Base-by-base conservation (phyloP, 2,329 filamentous ascomycete genomes). In the Gaeumannomyces tritici region DNA sequence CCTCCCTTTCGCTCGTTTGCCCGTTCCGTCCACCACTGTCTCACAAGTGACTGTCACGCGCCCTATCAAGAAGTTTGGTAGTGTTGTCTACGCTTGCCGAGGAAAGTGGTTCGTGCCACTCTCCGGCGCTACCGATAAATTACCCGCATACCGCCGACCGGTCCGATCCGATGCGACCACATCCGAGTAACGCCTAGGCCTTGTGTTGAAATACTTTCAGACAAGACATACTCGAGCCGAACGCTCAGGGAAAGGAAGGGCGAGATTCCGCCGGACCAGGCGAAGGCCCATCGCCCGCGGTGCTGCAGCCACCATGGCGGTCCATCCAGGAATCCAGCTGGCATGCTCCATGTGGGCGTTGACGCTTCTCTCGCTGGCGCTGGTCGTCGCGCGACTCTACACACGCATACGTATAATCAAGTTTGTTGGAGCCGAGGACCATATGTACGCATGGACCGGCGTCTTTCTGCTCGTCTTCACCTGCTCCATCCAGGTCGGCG, bases 271-370 rank as follows among this genome's bases (percentile, higher is more conserved):
- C 15, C 15, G 35, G 35, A 42, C 35, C 4, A 42, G 18, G 35
- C 35, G 35, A 51, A 9, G 42, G 42, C 15, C 6, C 21, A 21
- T 24, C 42, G 42, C 42, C 42, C 42, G 42, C 42, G 42, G 42
- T 26, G 24, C 26, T 15, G 28, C 55, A 28, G 26, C 11, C 18
- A 56, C 24, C 55, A 56, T 56, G 42, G 21, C 42, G 24, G 42
- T n/a, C 21, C 57, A 73, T 59, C 63, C 66, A 35, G 73, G 73
- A 61, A 63, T 69, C 56, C 65, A 72, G 57, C 63, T 75, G 69
- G 73, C 57, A 67, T 69, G 65, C 33, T 68, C 73, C 61, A 72
- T 73, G 69, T 76, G 74, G 74, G 73, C 66, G 62, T 68, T 76
- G 70, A 69, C 70, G 24, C 69, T 63, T 28, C 64, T 76, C 47